Conservation (phyloP, 352 stramenopile genomes). For the Globisporangium radiosum region DNA sequence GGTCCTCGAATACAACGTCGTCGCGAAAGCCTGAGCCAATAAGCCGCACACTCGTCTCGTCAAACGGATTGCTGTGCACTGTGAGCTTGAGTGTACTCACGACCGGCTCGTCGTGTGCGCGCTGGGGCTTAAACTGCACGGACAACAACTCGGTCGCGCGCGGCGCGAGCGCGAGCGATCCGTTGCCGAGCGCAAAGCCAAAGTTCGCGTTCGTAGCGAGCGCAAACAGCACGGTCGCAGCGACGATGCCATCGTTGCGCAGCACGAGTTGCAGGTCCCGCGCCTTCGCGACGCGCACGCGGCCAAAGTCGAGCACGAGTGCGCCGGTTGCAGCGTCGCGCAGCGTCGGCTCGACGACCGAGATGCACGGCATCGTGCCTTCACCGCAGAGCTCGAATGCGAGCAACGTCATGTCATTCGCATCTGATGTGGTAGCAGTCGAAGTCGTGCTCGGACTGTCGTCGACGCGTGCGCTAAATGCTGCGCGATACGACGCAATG, state of each 20-base stretch:
- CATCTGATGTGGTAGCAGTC: not conserved
- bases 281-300: conserved; percentile 63
- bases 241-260: conserved; percentile 90
- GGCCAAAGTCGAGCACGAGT: conserved; percentile 78
- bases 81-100: conserved; percentile 64
- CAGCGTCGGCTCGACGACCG: conserved; percentile 72
- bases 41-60: conserved; percentile 74
- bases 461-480: conserved; percentile 81
- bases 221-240: conserved; percentile 88
- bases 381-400: conserved; percentile 89
- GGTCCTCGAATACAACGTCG: conserved; percentile 84
- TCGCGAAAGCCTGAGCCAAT: conserved; percentile 72
- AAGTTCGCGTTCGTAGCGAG: conserved; percentile 74
- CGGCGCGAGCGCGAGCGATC: conserved; percentile 67
- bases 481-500: conserved; percentile 77
- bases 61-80: conserved; percentile 90
- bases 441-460: conserved; percentile 40
- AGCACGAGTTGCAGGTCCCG: conserved; percentile 64
- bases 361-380: conserved; percentile 91
- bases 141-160: conserved; percentile 49
- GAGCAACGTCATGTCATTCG: conserved; percentile 28
- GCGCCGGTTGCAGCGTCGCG: conserved; percentile 48
- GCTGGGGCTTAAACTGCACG: conserved; percentile 82
- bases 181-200: conserved; percentile 62
- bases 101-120: conserved; percentile 56